These are phyloP conservation scores for Gymnopus androsaceus DNA, from an alignment of 1,284 basidiomycete genomes.

Conservation along the genomic window DNA sequence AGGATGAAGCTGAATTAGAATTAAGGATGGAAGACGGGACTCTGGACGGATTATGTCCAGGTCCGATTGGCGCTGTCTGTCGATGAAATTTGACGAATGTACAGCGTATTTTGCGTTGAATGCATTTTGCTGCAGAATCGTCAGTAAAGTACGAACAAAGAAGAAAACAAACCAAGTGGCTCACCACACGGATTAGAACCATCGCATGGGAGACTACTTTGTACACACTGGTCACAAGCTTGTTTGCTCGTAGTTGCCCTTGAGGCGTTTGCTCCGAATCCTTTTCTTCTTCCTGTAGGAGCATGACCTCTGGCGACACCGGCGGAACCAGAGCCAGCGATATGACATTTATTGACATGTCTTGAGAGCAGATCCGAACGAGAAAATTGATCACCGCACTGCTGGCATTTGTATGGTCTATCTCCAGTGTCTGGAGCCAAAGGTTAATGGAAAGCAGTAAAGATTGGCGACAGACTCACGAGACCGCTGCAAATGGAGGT, in stretches of 20 bases:
- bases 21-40: not conserved
- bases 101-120: constrained; percentile 73
- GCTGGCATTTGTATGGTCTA: constrained; percentile 86
- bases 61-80: constrained; percentile 76
- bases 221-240: constrained; percentile 86
- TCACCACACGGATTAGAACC: constrained; percentile 78
- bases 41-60: constrained; percentile 50
- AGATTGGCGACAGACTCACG: constrained; percentile 52
- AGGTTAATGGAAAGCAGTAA: constrained; percentile 17
- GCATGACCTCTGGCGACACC: too few relatives aligned
- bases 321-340: too few relatives aligned
- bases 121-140: constrained; percentile 65
- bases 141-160: not conserved
- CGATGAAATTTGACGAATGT: constrained; percentile 85
- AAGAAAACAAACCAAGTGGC: constrained; percentile 35
- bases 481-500: too few relatives aligned
- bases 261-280: constrained; percentile 57
- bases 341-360: constrained; percentile 89
- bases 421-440: constrained; percentile 82
- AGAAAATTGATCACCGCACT: constrained; percentile 89
- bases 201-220: constrained; percentile 78
- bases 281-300: constrained; percentile 47
- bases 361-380: constrained; percentile 85
- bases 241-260: constrained; percentile 77
- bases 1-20: too few relatives aligned